Conservation (phyloP, 169 alveolate species). For the Theileria luwenshuni region DNA sequence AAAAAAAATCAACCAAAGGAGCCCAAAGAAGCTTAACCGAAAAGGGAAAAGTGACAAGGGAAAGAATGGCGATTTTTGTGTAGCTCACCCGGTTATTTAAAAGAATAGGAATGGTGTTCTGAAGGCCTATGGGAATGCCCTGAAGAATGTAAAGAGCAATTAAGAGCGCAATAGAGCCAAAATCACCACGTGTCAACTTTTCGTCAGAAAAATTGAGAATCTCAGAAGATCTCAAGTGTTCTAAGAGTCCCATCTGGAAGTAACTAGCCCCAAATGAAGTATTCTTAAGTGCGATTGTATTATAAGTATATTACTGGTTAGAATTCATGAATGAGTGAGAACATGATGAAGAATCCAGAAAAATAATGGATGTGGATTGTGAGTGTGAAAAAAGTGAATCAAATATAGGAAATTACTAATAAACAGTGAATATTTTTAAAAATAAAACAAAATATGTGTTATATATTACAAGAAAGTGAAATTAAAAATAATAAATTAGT, state of each 20-base stretch:
- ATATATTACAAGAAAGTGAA: no score
- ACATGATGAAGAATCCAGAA: no score
- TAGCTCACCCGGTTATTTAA: slow-evolving; percentile 80
- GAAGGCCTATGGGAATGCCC: slow-evolving; percentile 87
- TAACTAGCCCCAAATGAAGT: no score
- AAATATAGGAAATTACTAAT: no score
- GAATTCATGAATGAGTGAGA: no score
- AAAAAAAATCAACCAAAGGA: slow-evolving; percentile 89
- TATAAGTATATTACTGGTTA: no score
- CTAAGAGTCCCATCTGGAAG: slow-evolving; percentile 12
- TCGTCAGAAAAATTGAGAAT: slow-evolving; percentile 39
- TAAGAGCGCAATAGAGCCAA: slow-evolving; percentile 19
- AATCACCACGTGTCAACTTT: slow-evolving; percentile 33
- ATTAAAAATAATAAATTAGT: no score
- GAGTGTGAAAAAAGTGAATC: no score
- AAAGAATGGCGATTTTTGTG: slow-evolving; percentile 74
- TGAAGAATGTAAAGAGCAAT: slow-evolving; percentile 43
- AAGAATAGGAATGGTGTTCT: slow-evolving; percentile 79
- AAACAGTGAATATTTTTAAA: no score
- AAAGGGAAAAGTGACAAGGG: slow-evolving; percentile 76
- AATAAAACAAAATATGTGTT: no score
- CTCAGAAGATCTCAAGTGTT: background rate
- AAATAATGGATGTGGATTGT: no score
- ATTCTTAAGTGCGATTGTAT: no score
- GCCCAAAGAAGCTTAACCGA: slow-evolving; percentile 91